These are phyloP conservation scores for Boletales sp. DNA, from an alignment of 768 basidiomycete species.

Conservation along the genomic window DNA sequence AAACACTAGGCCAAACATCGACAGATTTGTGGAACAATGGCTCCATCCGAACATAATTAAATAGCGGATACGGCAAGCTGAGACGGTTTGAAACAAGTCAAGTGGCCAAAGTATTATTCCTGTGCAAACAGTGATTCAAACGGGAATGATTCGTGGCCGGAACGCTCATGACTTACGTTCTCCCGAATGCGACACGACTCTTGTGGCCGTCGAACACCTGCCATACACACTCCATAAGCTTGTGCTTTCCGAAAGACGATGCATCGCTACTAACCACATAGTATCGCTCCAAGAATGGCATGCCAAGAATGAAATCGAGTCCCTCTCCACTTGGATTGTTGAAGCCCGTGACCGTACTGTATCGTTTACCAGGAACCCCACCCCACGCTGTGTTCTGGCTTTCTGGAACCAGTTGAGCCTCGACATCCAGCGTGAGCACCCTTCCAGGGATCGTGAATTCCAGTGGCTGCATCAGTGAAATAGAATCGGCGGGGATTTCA, in stretches of 20 bases:
- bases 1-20: too few species aligned
- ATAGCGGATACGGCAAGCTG: too few species aligned
- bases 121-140: too few species aligned
- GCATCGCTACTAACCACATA: constrained; percentile 5
- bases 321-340: constrained; percentile 8
- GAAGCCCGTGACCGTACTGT: constrained; percentile 2
- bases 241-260: background rate
- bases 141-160: too few species aligned
- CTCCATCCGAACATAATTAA: too few species aligned
- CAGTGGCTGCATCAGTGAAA: constrained; percentile 14
- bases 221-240: background rate
- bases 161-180: too few species aligned
- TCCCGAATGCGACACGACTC: constrained; percentile 16
- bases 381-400: constrained; percentile 15
- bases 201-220: constrained; percentile 21
- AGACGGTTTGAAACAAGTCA: constrained; percentile 1
- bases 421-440: constrained; percentile 16
- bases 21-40: too few species aligned
- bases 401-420: constrained; percentile 17
- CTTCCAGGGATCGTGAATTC: constrained; percentile 8
- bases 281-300: constrained; percentile 12
- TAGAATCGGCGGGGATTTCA: constrained; percentile 13
- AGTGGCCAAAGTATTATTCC: too few species aligned
- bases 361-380: constrained; percentile 7
- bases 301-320: constrained; percentile 9